Base-by-base conservation (phyloP, 805 yeast genomes). In the Monosporozyma unispora region DNA sequence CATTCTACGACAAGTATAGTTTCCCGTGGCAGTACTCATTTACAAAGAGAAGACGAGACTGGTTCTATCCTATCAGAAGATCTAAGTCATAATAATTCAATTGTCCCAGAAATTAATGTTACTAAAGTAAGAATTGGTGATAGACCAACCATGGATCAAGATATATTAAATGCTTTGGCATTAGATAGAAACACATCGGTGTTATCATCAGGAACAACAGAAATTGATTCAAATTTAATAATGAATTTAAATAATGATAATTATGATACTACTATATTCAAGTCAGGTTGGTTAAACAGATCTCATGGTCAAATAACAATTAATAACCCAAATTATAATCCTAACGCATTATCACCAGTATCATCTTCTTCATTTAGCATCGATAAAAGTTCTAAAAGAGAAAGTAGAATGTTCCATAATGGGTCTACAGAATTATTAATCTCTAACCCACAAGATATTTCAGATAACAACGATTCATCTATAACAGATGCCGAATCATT, bases 221-320 rank as follows among this genome's bases (percentile, higher is more conserved):
- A 21, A 18, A 21, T 21, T 11, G 42, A 39, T 21, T 39, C 42
- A 19, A 39, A 21, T 21, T 10, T 21, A 39, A 11, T 43, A n/a
- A 27, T 12, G 21, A 25, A 52, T 23, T 44, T 61, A 39, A 55
- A 54, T 46, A 51, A 49, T 25, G 70, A 64, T 2, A 71, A 66
- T 45, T 73, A 70, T 45, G 77, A 73, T 52, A 40, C 59, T 2
- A 61, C 64, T 0, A 61, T 72, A 14, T 64, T 76, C 54, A 81
- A 78, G 61, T 68, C 70, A 0, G 82, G 83, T 4, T 82, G 87
- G 87, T 54, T 82, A 16, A 82, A 82, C 59, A 74, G 71, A 52
- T 70, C 77, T 2, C 63, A 66, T 29, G 69, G 70, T 39, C 55
- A 58, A 31, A 48, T 52, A 7, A 14, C 50, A 10, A 19, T 51